Evolutionary conservation across 192 early-diverging fungal genomes (phyloP).

Genomic region (Gryganskiella cystojenkinii): DNA sequence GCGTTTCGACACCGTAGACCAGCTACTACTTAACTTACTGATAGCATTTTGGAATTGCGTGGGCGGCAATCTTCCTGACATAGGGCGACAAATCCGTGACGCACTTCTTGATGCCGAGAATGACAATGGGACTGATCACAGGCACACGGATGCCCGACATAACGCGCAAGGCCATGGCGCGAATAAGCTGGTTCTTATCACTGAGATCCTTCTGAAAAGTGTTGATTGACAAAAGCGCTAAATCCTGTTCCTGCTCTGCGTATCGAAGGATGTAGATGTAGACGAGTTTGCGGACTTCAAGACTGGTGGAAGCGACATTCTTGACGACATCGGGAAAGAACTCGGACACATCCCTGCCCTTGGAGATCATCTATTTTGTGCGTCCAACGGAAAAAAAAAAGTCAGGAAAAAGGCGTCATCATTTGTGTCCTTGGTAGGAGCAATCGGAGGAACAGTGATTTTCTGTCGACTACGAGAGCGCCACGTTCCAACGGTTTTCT

Average conservation of each 20-base stretch:
- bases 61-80: slow-evolving; percentile 92
- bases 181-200: slow-evolving; percentile 92
- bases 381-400: neutral
- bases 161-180: slow-evolving; percentile 95
- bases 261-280: slow-evolving; percentile 97
- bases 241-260: slow-evolving; percentile 96
- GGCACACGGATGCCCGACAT: slow-evolving; percentile 95
- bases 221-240: slow-evolving; percentile 95
- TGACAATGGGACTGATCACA: slow-evolving; percentile 91
- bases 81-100: slow-evolving; percentile 89
- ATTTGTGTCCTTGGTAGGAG: neutral
- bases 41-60: slow-evolving; percentile 89
- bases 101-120: slow-evolving; percentile 91
- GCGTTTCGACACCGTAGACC: neutral
- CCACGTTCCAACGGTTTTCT: neutral
- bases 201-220: slow-evolving; percentile 97
- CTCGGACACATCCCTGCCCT: slow-evolving; percentile 89
- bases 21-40: slow-evolving; percentile 57
- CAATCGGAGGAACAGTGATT: neutral
- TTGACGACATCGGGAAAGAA: slow-evolving; percentile 97
- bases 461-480: neutral
- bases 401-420: neutral
- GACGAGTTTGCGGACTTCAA: slow-evolving; percentile 94
- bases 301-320: slow-evolving; percentile 91
- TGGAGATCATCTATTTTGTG: slow-evolving; percentile 87